Evolutionary conservation across 345 rosid species (phyloP), one percentile per base, ranked within the genome.

Genomic region (Brassica rapa): DNA sequence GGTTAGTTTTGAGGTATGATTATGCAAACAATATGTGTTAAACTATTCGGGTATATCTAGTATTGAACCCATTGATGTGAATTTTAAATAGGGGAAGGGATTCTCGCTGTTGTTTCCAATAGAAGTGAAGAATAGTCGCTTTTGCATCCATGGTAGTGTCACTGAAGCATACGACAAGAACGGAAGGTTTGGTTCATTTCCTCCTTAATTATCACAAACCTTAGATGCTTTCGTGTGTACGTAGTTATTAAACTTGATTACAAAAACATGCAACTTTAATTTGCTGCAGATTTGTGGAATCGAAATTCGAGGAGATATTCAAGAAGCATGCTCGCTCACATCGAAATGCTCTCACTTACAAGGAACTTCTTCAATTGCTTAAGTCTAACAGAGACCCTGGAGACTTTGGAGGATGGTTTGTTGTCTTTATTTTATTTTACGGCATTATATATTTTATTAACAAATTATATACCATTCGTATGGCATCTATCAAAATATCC

Each of bases 301-400:
- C 69, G 0, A 94, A 91, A 72, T 91, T 94, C 41, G 97, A 91
- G 75, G 92, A 89, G 51, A 89, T 91, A 3, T 89, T 94, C 78
- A 29, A 15, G 25, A 88, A 86, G 78, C 87, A 89, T 73, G 92
- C 96, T 8, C 72, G 3, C 2, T 77, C 81, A 5, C 73, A 85
- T 80, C 68, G 41, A 14, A 23, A 82, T 56, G 89, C 90, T 71
- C 82, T 90, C 14, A 87, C 91, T 23, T 59, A 78, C 14, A 74
- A 80, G 5, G 95, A 88, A 73, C 9, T 90, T 23, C 69, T 0
- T 59, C 80, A 8, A 43, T 56, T 90, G 86, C 81, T 90, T 0
- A 75, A 80, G 79, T 51, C 83, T n/a, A 88, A 87, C 56, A 85
- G 93, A 80, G 82, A 90, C 46, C 84, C 90, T 33, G 60, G 74